phyloP scores from a whole-genome alignment of 1,284 basidiomycete species.

The Mycena citricolor region DNA sequence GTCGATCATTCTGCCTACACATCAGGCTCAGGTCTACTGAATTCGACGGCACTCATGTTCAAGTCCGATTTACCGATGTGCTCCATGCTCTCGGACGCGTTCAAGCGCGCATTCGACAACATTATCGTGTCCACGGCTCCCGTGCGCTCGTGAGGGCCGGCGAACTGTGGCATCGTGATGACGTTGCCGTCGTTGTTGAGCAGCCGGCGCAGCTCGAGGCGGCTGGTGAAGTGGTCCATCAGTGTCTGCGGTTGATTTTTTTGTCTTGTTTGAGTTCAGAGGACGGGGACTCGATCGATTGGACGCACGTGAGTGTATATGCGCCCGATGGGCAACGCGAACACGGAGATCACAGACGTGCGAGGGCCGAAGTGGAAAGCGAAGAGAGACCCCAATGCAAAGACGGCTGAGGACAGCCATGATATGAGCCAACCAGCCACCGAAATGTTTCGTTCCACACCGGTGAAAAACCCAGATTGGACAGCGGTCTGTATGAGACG shows the following conservation, averaged over 20 bases:
- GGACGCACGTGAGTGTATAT: conserved; percentile 14
- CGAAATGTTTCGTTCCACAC: not conserved
- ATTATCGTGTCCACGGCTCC: no score
- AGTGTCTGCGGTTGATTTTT: conserved; percentile 2
- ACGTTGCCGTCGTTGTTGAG: conserved; percentile 4
- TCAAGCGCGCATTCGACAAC: no score
- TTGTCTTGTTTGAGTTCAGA: not conserved
- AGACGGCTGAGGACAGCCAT: not conserved
- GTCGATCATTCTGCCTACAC: no score
- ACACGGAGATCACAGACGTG: conserved; percentile 9
- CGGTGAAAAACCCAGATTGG: conserved; percentile 11
- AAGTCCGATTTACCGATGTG: no score
- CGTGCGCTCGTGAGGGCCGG: no score
- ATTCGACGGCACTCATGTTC: no score
- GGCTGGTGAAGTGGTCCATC: conserved; percentile 12
- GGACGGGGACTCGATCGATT: not conserved
- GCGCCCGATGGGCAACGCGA: conserved; percentile 14
- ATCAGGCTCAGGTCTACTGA: no score
- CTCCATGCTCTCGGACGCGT: no score
- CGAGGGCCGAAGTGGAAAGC: conserved; percentile 3
- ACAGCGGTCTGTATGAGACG: conserved; percentile 8
- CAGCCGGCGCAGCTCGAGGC: conserved; percentile 6
- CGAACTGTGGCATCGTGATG: conserved; percentile 7
- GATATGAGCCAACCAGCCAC: not conserved
- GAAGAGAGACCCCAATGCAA: conserved; percentile 12